Evolutionary conservation across 148 eudicot species (phyloP).

Genomic region (Nyssa sinensis): DNA sequence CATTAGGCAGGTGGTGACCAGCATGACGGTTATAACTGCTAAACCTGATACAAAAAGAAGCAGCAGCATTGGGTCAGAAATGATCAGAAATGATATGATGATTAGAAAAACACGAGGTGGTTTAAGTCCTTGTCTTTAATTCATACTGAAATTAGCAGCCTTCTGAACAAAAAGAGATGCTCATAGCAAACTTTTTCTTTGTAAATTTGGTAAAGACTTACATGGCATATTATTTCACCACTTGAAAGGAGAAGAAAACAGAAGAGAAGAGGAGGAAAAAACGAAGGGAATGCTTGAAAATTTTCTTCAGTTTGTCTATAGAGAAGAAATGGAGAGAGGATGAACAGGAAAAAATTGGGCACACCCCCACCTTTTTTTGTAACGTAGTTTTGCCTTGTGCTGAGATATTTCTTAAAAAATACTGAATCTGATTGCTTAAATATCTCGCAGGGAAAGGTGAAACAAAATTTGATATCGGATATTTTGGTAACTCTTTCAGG

Average conservation of each 20-base stretch:
- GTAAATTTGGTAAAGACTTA: neutral
- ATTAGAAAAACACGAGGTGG: neutral
- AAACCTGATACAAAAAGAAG: constrained; percentile 54
- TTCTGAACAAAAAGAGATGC: neutral
- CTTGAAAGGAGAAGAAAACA: neutral
- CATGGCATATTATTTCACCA: neutral
- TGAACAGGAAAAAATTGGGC: neutral
- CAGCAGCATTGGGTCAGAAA: constrained; percentile 1
- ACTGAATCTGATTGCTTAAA: too few relatives aligned
- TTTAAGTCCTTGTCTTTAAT: neutral
- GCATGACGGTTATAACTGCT: constrained; percentile 97
- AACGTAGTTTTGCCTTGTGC: neutral
- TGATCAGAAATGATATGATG: neutral
- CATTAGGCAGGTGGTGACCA: constrained; percentile 98
- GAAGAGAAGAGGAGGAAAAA: neutral
- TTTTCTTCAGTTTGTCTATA: neutral
- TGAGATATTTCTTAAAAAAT: neutral
- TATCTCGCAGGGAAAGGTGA: too few relatives aligned
- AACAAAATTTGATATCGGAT: too few relatives aligned
- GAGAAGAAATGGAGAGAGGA: neutral
- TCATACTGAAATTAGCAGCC: neutral
- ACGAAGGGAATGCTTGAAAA: neutral
- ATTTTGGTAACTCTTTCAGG: too few relatives aligned
- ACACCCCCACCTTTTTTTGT: too few relatives aligned
- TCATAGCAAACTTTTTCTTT: neutral